Evolutionary conservation across 192 early-diverging fungal species (phyloP).

Genomic region (Mortierella claussenii): DNA sequence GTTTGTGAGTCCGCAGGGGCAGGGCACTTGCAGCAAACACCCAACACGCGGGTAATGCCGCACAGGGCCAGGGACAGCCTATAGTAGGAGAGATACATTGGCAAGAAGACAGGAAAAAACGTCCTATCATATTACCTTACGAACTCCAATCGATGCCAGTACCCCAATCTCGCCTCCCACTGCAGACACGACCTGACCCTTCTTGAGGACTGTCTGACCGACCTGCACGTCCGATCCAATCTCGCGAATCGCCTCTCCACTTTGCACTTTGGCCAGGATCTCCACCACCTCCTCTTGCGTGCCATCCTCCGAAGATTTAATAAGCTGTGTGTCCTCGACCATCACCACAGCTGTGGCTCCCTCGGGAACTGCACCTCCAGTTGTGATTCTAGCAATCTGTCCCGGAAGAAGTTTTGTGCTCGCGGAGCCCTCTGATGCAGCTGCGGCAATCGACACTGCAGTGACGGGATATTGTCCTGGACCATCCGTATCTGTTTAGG

Average conservation of each 20-base stretch:
- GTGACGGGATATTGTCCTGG: constrained; percentile 81
- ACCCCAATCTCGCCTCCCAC: constrained; percentile 89
- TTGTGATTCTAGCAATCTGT: constrained; percentile 82
- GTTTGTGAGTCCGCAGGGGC: too few relatives aligned
- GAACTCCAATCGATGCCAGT: constrained; percentile 81
- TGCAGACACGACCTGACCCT: constrained; percentile 68
- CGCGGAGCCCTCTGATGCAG: constrained; percentile 11
- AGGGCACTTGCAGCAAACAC: too few relatives aligned
- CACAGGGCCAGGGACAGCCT: too few relatives aligned
- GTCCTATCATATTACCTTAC: constrained; percentile 44
- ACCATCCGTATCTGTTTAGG: constrained; percentile 69
- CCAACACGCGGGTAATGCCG: too few relatives aligned
- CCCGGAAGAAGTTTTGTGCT: constrained; percentile 59
- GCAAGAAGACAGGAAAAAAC: too few relatives aligned
- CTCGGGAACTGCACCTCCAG: constrained; percentile 86
- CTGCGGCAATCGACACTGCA: constrained; percentile 67
- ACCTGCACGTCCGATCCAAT: constrained; percentile 78
- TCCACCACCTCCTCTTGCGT: constrained; percentile 65
- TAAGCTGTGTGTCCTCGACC: constrained; percentile 91
- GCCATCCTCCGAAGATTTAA: constrained; percentile 64
- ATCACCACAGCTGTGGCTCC: constrained; percentile 94
- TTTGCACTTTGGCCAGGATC: constrained; percentile 54
- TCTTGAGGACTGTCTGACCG: constrained; percentile 69
- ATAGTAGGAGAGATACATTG: too few relatives aligned
- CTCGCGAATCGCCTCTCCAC: constrained; percentile 81